Base-by-base conservation (phyloP, 2,329 filamentous ascomycete species). In the Xylogone sp. region DNA sequence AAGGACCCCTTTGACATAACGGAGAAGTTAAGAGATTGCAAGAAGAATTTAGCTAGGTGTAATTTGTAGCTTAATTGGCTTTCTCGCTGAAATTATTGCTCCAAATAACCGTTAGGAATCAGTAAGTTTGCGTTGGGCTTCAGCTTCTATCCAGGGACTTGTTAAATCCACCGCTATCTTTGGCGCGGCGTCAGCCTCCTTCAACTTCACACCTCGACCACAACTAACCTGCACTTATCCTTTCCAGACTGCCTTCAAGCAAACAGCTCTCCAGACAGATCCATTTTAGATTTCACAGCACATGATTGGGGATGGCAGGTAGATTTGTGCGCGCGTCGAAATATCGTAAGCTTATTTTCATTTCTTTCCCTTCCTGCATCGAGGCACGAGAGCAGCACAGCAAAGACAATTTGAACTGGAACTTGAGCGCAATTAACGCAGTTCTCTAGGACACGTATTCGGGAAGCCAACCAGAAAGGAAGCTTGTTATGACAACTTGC, bases 401-500 rank as follows among this genome's bases (percentile, higher is more conserved):
- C 13, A 39, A 4, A 13, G 5, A 4, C 34, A 39, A 5, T 6
- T 4, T 39, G 34, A 5, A 16, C 34, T 5, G n/a, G 55, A 57
- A 48, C 54, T 60, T 65, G 52, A 65, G 55, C 19, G 22, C 10
- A 34, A 29, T 18, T 9, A 49, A 46, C 71, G 97, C 4, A 16
- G 5, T 16, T 18, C n/a, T 13, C 5, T 39, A 39, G 93, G 93
- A 79, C 94, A 99, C 81, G 88, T 99, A 76, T 99, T 97, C 77
- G 94, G 94, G 70, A 94, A 95, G 75, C 77, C 90, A 57, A 95
- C 92, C 60, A 87, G 90, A 74, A 97, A 96, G 82, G 94, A 99
- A 71, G 89, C 90, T 81, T 97, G 92, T 79, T 99, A 97, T 75
- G 94, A 99, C 73, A 97, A 97, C 73, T 78, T 99, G 62, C 90